Percentiles rank a stretch among this genome's conserved stretches.
phyloP scores from a whole-genome alignment of 2,329 filamentous ascomycete genomes.

The Chaetothyriales sp. region DNA sequence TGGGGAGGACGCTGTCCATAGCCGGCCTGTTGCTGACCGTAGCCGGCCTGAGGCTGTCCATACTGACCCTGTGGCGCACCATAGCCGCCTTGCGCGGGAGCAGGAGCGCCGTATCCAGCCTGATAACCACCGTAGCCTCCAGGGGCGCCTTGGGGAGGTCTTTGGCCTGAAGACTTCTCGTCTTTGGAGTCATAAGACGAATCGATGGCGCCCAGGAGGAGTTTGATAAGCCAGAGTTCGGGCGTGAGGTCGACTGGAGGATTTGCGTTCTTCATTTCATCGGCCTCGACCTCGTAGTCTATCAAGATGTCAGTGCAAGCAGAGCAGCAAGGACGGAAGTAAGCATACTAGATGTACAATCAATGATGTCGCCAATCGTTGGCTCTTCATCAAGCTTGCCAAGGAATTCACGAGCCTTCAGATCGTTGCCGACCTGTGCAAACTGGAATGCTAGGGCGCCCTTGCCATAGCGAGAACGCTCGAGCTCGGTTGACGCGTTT shows the following conservation, averaged over 20 bases:
- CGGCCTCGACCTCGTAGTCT: slow-evolving; percentile 54
- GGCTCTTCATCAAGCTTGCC: slow-evolving; percentile 49
- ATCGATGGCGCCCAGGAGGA: slow-evolving; percentile 53
- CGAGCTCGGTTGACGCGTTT: slow-evolving; percentile 37
- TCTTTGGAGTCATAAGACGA: slow-evolving; percentile 51
- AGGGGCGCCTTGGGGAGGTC: slow-evolving; percentile 11
- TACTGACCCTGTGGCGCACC: slow-evolving; percentile 16
- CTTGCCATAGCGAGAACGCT: slow-evolving; percentile 37
- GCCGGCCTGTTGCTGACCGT: slow-evolving; percentile 18
- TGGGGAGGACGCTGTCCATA: slow-evolving; percentile 17
- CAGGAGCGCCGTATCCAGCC: slow-evolving; percentile 19
- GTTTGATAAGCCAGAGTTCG: slow-evolving; percentile 52
- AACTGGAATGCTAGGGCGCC: slow-evolving; percentile 53
- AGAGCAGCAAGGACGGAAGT: not conserved
- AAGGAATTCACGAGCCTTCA: slow-evolving; percentile 49
- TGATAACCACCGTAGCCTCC: slow-evolving; percentile 20
- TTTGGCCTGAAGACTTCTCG: slow-evolving; percentile 36
- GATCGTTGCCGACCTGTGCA: slow-evolving; percentile 53
- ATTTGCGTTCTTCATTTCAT: slow-evolving; percentile 47
- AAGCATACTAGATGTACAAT: slow-evolving; percentile 52
- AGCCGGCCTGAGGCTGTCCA: slow-evolving; percentile 11
- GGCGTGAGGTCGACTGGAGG: slow-evolving; percentile 49
- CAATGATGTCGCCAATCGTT: slow-evolving; percentile 44
- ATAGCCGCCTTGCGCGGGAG: slow-evolving; percentile 19
- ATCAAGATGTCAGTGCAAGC: slow-evolving; percentile 5